Base-by-base conservation (phyloP, 202 grass and related monocot genomes). In the Musa balbisiana region DNA sequence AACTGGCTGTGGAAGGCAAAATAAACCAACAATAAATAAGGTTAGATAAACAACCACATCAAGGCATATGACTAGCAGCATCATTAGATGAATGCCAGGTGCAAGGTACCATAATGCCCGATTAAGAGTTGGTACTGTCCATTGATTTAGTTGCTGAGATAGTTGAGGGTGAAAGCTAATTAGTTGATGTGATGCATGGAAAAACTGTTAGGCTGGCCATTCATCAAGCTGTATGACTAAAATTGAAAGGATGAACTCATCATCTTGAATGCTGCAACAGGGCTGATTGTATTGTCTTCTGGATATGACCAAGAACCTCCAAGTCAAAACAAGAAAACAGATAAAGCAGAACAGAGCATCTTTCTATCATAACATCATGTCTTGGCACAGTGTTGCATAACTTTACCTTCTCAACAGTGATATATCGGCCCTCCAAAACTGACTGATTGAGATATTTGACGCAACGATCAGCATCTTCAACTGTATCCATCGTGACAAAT, bases 251-350 rank as follows among this genome's bases (percentile, higher is more conserved):
- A 63, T 76, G 56, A 63, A 63, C 74, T 76, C 58, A 76, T 64
- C 74, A 76, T 76, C 74, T 76, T 76, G 74, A 69, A 51, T 64
- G 74, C 74, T 76, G 74, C 74, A 76, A 76, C 74, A 76, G 56
- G 64, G 58, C 56, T 76, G 59, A 64, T 43, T 10, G 74, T 63
- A 64, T 64, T 76, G 10, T 63, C 29, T 64, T 76, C 74, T 76
- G 74, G 59, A 76, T 76, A 76, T 24, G 49, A 76, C 49, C 16
- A 76, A 63, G 27, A 76, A 76, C 56, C 73, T 50, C 73, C 55
- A 62, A 43, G 73, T 76, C 73, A 76, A 76, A 63, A 2, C 22
- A 22, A 22, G 20, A 17, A 53, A 69, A 69, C 49, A 54, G 55
- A 63, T 22, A 64, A 76, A 76, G 29, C 29, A 76, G 16, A 51